Evolutionary conservation across 805 yeast genomes (phyloP).

Genomic region (Wickerhamiella sorbophila): DNA sequence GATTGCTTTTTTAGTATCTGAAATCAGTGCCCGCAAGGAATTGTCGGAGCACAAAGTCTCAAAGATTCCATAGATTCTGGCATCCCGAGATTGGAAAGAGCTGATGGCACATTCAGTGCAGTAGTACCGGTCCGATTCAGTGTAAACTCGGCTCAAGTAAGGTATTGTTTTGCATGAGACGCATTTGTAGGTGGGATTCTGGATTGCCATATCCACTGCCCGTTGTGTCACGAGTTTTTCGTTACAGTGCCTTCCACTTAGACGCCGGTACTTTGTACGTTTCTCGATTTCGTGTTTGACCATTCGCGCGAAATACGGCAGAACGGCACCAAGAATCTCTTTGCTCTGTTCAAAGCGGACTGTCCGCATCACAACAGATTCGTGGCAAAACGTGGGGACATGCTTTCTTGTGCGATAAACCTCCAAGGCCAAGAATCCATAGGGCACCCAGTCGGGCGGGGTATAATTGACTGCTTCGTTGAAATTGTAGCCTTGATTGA

Average conservation of each 20-base stretch:
- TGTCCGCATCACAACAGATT: constrained; percentile 19
- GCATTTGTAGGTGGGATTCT: constrained; percentile 2
- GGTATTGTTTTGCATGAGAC: constrained; percentile 5
- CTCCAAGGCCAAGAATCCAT: constrained; percentile 21
- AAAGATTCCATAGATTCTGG: no score
- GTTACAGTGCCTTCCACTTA: neutral
- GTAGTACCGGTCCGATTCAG: neutral
- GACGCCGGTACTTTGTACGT: neutral
- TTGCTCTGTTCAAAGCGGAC: constrained; percentile 11
- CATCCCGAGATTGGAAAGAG: neutral
- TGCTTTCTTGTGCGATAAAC: constrained; percentile 20
- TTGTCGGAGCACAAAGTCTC: neutral
- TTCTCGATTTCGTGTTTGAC: constrained; percentile 5
- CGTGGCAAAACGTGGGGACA: constrained; percentile 26
- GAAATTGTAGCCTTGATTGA: constrained; percentile 67
- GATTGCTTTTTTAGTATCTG: neutral
- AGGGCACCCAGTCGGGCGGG: constrained; percentile 28
- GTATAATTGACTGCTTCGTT: constrained; percentile 72
- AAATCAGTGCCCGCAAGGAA: neutral
- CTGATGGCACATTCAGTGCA: neutral
- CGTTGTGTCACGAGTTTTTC: neutral
- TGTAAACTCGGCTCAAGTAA: constrained; percentile 4
- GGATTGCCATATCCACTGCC: neutral
- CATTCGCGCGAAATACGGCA: constrained; percentile 9
- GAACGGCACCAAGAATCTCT: constrained; percentile 16